Evolutionary conservation across 495 filamentous ascomycete species (phyloP), one percentile per base, ranked within the genome.

Genomic region (Aspergillus steynii): DNA sequence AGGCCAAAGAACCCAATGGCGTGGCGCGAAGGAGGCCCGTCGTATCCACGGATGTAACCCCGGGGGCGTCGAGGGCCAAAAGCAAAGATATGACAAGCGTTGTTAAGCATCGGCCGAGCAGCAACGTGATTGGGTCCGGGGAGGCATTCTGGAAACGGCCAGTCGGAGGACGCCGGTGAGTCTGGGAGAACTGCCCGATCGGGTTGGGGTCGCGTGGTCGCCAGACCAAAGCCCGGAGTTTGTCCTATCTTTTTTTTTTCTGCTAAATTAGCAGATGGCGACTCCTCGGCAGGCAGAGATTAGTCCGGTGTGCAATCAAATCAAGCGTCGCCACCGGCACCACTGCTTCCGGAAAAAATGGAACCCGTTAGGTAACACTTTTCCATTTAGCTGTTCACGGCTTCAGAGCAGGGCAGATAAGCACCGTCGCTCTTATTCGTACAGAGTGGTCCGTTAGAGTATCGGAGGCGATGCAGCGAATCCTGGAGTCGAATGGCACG

Each of bases 11-110:
- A 53, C 50, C 58, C 56, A 62, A 56, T 61, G 28, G 53, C 60
- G 49, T 45, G 31, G 63, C 37, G 53, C 48, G 52, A 61, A 59
- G 55, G 53, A 60, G 48, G 34, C 26, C 54, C 26, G 32, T n/a
- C 29, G 28, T 32, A 53, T 52, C 63, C 62, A 62, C 65, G 68
- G 57, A 73, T 73, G 74, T 73, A 75, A 77, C 73, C 74, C 66
- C 70, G 66, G 61, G 62, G 53, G 47, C 56, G 61, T 55, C 42
- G 32, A 37, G 31, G 42, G 45, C 62, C 61, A 63, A 55, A 62
- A 65, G 59, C 55, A 55, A 65, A 61, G 61, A 62, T 61, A 62
- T 66, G 63, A 61, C 64, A 65, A 67, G 63, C 52, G 50, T 42
- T 52, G 62, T 56, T 61, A 66, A 66, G 68, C 68, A 55, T 64